Evolutionary conservation across 257 asterid genomes (phyloP).

Genomic region (Petunia axillaris): DNA sequence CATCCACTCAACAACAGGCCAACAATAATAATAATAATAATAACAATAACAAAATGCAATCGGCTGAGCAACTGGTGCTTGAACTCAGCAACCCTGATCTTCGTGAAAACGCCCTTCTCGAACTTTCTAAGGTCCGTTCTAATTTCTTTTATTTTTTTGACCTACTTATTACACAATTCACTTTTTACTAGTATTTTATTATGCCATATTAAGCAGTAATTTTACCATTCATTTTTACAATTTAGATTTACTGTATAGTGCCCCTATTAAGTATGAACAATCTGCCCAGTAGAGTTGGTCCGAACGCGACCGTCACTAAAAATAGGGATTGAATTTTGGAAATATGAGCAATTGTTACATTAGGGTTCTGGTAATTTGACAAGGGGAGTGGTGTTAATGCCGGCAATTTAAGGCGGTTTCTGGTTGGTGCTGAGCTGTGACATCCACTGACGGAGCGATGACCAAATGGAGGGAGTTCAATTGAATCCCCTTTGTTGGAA

Average conservation of each 20-base stretch:
- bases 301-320: not conserved
- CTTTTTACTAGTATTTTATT: too few species aligned
- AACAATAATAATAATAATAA: not conserved
- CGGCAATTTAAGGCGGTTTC: not conserved
- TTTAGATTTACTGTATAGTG: too few species aligned
- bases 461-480: too few species aligned
- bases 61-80: conserved; percentile 87
- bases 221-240: too few species aligned
- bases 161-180: not conserved
- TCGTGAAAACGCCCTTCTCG: conserved; percentile 89
- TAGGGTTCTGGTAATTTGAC: not conserved
- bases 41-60: conserved; percentile 58
- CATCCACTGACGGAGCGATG: not conserved
- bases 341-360: not conserved
- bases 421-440: not conserved
- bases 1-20: conserved; percentile 28
- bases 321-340: not conserved
- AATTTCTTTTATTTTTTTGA: conserved; percentile 13
- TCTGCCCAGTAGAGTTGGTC: too few species aligned
- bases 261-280: not conserved
- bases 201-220: too few species aligned
- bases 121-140: conserved; percentile 74
- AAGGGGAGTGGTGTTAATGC: not conserved
- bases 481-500: too few species aligned
- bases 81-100: conserved; percentile 91